Conservation (phyloP, 371 early-diverging fungal species). For the Fennellomyces sp. region DNA sequence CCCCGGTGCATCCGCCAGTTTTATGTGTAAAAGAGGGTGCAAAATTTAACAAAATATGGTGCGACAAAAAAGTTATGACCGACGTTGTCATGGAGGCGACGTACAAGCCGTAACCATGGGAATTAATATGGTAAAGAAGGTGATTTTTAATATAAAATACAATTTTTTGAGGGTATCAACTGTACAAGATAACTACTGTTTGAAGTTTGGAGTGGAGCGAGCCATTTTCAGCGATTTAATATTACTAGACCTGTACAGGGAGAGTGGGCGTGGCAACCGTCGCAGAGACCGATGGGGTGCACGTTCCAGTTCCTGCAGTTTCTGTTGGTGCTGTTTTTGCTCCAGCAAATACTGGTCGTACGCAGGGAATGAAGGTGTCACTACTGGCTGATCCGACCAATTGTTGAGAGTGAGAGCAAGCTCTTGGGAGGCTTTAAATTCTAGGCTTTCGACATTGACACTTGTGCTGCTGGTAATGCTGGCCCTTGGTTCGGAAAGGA, state of each 20-base stretch:
- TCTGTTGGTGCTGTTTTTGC: neutral
- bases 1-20: neutral
- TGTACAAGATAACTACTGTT: neutral
- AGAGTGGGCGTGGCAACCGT: constrained; percentile 4
- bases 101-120: no score
- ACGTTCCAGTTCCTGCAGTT: neutral
- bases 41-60: no score
- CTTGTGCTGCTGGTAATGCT: neutral
- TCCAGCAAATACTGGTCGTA: constrained; percentile 6
- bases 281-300: constrained; percentile 2
- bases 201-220: constrained; percentile 10
- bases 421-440: constrained; percentile 11
- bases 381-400: neutral
- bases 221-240: constrained; percentile 4
- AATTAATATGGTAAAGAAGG: no score
- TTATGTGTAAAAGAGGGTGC: no score
- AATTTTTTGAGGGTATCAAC: constrained; percentile 1
- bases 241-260: constrained; percentile 3
- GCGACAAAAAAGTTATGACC: no score
- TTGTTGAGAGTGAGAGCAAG: constrained; percentile 1
- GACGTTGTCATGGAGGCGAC: no score
- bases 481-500: neutral
- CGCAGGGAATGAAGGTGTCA: neutral
- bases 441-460: constrained; percentile 10
- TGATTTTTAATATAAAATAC: neutral